Evolutionary conservation across 1,139 yeast genomes (phyloP), one percentile per base, ranked within the genome.

Genomic region (Suhomyces ambrosiae): DNA sequence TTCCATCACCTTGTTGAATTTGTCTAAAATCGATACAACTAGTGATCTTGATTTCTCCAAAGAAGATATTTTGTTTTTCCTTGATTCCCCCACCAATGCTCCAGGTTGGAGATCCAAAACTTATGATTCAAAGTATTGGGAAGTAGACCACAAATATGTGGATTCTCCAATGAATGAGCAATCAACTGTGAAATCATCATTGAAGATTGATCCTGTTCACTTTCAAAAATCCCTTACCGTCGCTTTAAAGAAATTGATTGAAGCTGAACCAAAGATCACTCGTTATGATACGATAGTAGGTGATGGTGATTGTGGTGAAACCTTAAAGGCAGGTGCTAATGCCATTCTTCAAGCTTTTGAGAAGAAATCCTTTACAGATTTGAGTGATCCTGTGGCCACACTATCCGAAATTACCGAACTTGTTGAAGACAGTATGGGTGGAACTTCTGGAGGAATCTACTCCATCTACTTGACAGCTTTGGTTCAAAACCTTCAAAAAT

Each of bases 271-370:
- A 4, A 75, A 79, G 49, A 84, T 90, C 53, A 90, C 97, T 0
- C 76, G 79, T 44, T 82, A 85, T 50, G 97, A 90, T 54, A 86
- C 95, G 2, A 72, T 82, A 49, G 97, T 92, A 2, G 97, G 97
- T 44, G 97, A 90, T 60, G 97, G 97, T 50, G 97, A 90, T 58
- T 89, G 97, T 64, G 97, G 97, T 32, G 94, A 87, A 53, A 90
- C 97, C 0, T 67, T 90, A 45, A 87, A 82, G 11, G 75, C 79
- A 19, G 97, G 97, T 30, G 95, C 90, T 16, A 74, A 81, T 39
- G 88, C 88, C 1, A 76, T 90, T 29, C 64, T 79, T 30, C 64
- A 72, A 9, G 79, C 80, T 13, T 60, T 85, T 35, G 65, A 71
- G 17, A 32, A 41, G 21, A 36, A 38, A 11, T 64, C 68, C 23